Base-by-base conservation (phyloP, 2,329 filamentous ascomycete genomes). In the Trichoderma harzianum region DNA sequence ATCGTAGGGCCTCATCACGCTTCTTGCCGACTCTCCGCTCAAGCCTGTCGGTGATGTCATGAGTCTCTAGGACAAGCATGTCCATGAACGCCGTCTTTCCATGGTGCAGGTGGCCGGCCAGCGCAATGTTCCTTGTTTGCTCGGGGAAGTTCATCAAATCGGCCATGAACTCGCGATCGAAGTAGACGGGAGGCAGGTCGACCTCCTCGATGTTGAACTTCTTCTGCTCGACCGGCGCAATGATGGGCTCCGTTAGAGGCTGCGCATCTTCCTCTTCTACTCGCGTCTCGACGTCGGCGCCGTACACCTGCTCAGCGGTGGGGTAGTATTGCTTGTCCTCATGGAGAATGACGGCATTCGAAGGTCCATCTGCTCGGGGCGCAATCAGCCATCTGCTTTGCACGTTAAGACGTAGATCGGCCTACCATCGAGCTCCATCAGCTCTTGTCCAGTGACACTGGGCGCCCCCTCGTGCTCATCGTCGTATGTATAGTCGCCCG, bases 271-370 rank as follows among this genome's bases (percentile, higher is more conserved):
- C 96, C 82, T 99, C 96, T 79, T 98, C 93, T 47, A 99, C 95
- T 82, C 97, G 84, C 1, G 95, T 96, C 83, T 99, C 96, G 77
- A 99, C 96, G 83, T 96, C 95, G 77, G 91, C 88, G 67, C 96
- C 96, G 80, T 98, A 99, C 55, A 97, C 91, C 82, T 99, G 96
- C 79, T 95, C 91, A 71, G 96, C 96, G n/a, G 95, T 97, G 34
- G 96, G 96, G 80, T 99, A 99, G 83, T 99, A 99, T 81, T 98
- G 96, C 82, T 99, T 99, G 84, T 99, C 96, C 86, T 99, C 96
- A 83, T 99, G 96, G 60, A 99, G 88, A 72, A 99, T 89, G n/a
- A 99, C 94, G 66, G 96, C 95, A 81, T 98, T 99, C 6, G 95
- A 98, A 4, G 95, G 93, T 16, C 93, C 94, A 81, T 94, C 90